Evolutionary conservation across 1,284 basidiomycete genomes (phyloP).

Genomic region (Cryptococcus sp.): DNA sequence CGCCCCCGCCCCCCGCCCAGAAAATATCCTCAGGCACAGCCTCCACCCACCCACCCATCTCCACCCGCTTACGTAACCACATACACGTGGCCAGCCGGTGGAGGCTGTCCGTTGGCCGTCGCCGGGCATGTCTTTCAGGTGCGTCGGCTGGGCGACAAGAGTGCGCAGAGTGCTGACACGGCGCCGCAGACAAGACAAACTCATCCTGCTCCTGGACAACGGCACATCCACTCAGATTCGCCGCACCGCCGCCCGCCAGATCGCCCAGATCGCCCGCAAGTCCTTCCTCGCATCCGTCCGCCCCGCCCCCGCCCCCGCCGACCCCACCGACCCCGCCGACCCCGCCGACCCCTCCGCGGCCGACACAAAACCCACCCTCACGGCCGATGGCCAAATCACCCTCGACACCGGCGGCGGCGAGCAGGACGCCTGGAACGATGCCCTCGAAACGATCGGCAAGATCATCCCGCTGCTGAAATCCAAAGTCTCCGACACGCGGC

Average conservation of each 20-base stretch:
- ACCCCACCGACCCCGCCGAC: constrained; percentile 1
- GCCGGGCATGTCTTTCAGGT: constrained; percentile 18
- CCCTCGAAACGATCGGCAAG: constrained; percentile 43
- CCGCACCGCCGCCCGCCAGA: constrained; percentile 49
- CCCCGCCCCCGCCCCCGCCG: constrained; percentile 5
- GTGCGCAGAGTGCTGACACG: neutral
- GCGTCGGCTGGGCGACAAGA: no score
- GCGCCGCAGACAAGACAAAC: constrained; percentile 45
- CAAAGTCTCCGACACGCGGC: constrained; percentile 46
- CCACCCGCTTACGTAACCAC: no score
- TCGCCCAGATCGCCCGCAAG: constrained; percentile 45
- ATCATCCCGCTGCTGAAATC: constrained; percentile 46
- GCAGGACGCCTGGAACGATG: constrained; percentile 49
- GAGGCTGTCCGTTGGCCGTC: no score
- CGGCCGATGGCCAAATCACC: constrained; percentile 5
- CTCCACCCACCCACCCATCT: no score
- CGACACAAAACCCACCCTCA: constrained; percentile 11
- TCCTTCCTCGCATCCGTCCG: constrained; percentile 30
- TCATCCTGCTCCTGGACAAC: constrained; percentile 49
- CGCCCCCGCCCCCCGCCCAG: no score
- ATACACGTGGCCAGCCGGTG: no score
- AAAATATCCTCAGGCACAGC: no score
- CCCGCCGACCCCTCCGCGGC: neutral
- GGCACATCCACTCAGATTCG: constrained; percentile 48
- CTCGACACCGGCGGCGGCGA: constrained; percentile 18